phyloP scores from a whole-genome alignment of 2,329 filamentous ascomycete species.

The Dactylonectria estremocensis region DNA sequence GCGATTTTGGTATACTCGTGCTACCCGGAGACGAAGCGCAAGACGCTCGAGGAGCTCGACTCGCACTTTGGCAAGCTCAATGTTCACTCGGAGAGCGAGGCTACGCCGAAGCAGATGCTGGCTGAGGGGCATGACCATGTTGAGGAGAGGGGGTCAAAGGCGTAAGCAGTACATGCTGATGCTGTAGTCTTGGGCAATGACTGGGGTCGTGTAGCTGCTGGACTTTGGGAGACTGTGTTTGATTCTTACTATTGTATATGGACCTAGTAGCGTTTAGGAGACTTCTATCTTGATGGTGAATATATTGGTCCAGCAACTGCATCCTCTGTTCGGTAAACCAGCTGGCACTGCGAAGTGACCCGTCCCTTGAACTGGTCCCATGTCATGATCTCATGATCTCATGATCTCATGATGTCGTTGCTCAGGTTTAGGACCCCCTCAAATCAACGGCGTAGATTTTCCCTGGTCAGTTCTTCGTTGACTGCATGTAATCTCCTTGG shows the following conservation, averaged over 20 bases:
- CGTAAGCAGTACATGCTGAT: not conserved
- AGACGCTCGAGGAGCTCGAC: slow-evolving; percentile 36
- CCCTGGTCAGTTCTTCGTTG: too few species aligned
- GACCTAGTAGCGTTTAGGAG: not conserved
- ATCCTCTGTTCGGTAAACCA: not conserved
- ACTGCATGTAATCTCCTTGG: too few species aligned
- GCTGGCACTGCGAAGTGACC: too few species aligned
- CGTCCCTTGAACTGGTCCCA: too few species aligned
- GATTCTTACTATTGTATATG: too few species aligned
- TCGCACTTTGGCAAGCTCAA: slow-evolving; percentile 47
- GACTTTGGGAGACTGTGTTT: not conserved
- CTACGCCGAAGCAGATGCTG: slow-evolving; percentile 47
- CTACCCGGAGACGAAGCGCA: slow-evolving; percentile 33
- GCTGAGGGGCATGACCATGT: slow-evolving; percentile 32
- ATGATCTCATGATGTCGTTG: too few species aligned
- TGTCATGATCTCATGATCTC: too few species aligned
- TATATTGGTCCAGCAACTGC: not conserved
- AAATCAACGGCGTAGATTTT: too few species aligned
- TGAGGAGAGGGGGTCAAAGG: slow-evolving; percentile 14
- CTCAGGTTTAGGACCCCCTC: too few species aligned
- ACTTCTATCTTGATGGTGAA: not conserved
- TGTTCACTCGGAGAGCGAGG: slow-evolving; percentile 41
- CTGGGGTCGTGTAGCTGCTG: not conserved
- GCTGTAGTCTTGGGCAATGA: not conserved
- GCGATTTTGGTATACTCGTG: slow-evolving; percentile 42